Conservation (phyloP, 1,139 yeast genomes). For the Kodamaea ohmeri region DNA sequence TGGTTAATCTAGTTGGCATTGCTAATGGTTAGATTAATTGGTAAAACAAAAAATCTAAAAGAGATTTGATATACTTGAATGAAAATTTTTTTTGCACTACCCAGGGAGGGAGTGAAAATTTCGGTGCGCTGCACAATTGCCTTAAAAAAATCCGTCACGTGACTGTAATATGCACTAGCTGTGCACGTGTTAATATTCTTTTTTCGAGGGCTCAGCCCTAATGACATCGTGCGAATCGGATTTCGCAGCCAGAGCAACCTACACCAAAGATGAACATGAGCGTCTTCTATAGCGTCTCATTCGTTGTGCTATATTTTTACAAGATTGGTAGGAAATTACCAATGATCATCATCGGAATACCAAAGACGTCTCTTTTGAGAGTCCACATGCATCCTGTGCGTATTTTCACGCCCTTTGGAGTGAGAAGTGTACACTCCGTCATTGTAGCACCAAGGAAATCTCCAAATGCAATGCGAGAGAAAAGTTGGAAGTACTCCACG, state of each 20-base stretch:
- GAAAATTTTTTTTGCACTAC: slow-evolving; percentile 12
- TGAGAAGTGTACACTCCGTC: slow-evolving; percentile 75
- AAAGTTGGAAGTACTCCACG: slow-evolving; percentile 81
- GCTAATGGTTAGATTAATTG: slow-evolving; percentile 29
- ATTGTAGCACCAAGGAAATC: slow-evolving; percentile 89
- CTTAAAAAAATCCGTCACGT: background rate
- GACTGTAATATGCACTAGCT: background rate
- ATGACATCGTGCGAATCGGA: too few relatives aligned
- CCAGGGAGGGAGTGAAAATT: slow-evolving; percentile 1
- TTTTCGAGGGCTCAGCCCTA: background rate
- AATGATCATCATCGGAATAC: slow-evolving; percentile 84
- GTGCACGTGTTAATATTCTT: background rate
- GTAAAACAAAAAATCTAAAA: slow-evolving; percentile 13
- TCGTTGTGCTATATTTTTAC: slow-evolving; percentile 14
- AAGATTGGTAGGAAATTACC: slow-evolving; percentile 86
- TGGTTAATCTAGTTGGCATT: slow-evolving; percentile 99
- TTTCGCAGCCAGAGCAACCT: slow-evolving; percentile 2
- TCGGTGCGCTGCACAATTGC: background rate
- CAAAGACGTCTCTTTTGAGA: slow-evolving; percentile 61
- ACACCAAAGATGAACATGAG: too few relatives aligned
- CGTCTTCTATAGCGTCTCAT: too few relatives aligned
- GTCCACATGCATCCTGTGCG: slow-evolving; percentile 89
- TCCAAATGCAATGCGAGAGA: slow-evolving; percentile 84
- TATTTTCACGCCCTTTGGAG: slow-evolving; percentile 53
- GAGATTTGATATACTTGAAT: slow-evolving; percentile 11